These are phyloP conservation scores for Backusella circina DNA, from an alignment of 192 early-diverging fungal species.

Conservation along the genomic window DNA sequence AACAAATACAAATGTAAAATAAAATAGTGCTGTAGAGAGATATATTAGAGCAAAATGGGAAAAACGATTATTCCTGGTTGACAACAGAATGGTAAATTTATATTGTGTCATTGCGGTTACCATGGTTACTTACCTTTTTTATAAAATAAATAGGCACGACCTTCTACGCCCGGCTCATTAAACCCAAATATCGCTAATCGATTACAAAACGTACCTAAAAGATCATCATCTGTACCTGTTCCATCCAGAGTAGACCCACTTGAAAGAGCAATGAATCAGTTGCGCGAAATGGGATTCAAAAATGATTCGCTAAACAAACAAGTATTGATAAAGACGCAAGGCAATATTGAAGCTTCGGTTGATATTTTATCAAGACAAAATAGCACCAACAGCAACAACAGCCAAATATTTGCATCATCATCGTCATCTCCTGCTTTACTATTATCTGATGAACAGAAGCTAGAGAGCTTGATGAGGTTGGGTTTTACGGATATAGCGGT, in stretches of 20 bases:
- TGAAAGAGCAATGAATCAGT: constrained; percentile 9
- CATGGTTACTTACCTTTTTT: neutral
- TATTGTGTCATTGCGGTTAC: neutral
- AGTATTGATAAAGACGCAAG: constrained; percentile 66
- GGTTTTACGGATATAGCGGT: constrained; percentile 69
- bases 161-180: neutral
- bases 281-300: constrained; percentile 83
- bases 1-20: neutral
- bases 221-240: constrained; percentile 28
- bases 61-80: constrained; percentile 39
- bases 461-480: constrained; percentile 60
- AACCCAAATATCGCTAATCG: constrained; percentile 7
- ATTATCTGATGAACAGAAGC: constrained; percentile 48
- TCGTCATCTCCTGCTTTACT: neutral
- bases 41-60: constrained; percentile 96
- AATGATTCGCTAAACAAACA: constrained; percentile 62
- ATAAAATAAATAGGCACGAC: neutral
- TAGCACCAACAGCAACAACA: neutral
- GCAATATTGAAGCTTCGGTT: constrained; percentile 72
- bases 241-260: neutral
- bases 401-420: neutral
- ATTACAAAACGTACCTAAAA: constrained; percentile 9
- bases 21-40: constrained; percentile 75
- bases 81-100: constrained; percentile 4
- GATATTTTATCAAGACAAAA: constrained; percentile 60